A percentile compares a stretch with the other conserved stretches of the same genome.
These are phyloP conservation scores for Nephelium lappaceum DNA, from an alignment of 345 rosid species.

Conservation along the genomic window DNA sequence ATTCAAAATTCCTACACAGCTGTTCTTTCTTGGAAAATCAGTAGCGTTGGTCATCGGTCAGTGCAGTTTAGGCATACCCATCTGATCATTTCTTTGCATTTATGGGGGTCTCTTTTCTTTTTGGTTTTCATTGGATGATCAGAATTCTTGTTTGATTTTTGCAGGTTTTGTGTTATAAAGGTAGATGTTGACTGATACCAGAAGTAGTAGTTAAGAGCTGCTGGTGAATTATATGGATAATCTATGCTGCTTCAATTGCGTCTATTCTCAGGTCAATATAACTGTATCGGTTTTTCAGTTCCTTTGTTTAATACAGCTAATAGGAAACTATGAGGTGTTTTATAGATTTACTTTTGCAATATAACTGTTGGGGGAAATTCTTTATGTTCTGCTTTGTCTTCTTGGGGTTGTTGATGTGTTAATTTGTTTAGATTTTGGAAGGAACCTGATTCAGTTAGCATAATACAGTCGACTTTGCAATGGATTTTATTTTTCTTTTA, in stretches of 20 bases:
- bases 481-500: slow-evolving; percentile 19
- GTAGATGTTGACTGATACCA: slow-evolving; percentile 32
- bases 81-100: neutral
- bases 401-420: neutral
- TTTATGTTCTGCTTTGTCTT: neutral
- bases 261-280: slow-evolving; percentile 38
- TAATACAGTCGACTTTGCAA: slow-evolving; percentile 1
- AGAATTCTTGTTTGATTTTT: slow-evolving; percentile 7
- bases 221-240: slow-evolving; percentile 38
- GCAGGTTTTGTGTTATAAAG: slow-evolving; percentile 18
- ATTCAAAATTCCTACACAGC: neutral
- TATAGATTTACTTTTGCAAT: too few relatives aligned
- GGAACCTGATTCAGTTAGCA: slow-evolving; percentile 4
- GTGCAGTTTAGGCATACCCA: slow-evolving; percentile 16
- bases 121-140: slow-evolving; percentile 14
- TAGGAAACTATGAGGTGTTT: too few relatives aligned
- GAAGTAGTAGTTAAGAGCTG: slow-evolving; percentile 19
- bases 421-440: neutral
- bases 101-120: slow-evolving; percentile 18
- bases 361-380: neutral
- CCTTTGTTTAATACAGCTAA: too few relatives aligned
- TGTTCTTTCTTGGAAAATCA: slow-evolving; percentile 14
- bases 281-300: neutral
- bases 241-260: slow-evolving; percentile 47
- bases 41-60: slow-evolving; percentile 22